Evolutionary conservation across 495 filamentous ascomycete species (phyloP), one percentile per base, ranked within the genome.

Genomic region (Annulohypoxylon nitens): DNA sequence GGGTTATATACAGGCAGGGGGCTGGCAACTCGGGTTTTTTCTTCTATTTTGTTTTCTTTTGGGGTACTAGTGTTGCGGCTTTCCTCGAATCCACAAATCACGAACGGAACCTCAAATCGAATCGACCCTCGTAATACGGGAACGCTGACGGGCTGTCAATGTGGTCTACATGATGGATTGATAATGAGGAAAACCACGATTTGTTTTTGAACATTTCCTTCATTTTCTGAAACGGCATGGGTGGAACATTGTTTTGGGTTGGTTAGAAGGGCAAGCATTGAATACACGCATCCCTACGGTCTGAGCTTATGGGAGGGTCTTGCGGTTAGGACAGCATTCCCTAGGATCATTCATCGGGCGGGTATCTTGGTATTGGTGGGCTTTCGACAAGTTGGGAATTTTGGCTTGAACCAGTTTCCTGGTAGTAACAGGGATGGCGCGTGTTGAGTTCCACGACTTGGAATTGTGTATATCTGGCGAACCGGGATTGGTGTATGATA

Each of bases 401-500:
- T 67, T 53, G 16, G 45, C 25, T 25, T 12, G 33, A 11, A 53
- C 34, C 7, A 11, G 2, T 14, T 18, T 30, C 26, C 43, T 47
- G 25, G 36, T 16, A 30, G 8, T 25, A 54, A 23, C 7, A 16
- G 30, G 37, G 20, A 68, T 43, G 18, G 20, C 65, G 26, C 26
- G 47, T 14, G 34, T 68, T 61, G 5, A 20, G 20, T 33, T 39
- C 51, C 45, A 60, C 23, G 30, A 39, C 53, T 23, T 25, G 45
- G 34, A 23, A 55, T 30, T 11, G 6, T 64, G 54, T 65, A 71
- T 26, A 66, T 65, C 18, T 34, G 33, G 50, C 26, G 7, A 45
- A 18, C 36, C 20, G 39, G 51, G 18, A 20, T 14, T n/a, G 41
- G 66, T 71, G 69, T 67, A 67, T 71, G 33, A 55, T 71, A 67